Evolutionary conservation across 1,284 basidiomycete genomes (phyloP), one percentile per base, ranked within the genome.

Genomic region (Moesziomyces sp.): DNA sequence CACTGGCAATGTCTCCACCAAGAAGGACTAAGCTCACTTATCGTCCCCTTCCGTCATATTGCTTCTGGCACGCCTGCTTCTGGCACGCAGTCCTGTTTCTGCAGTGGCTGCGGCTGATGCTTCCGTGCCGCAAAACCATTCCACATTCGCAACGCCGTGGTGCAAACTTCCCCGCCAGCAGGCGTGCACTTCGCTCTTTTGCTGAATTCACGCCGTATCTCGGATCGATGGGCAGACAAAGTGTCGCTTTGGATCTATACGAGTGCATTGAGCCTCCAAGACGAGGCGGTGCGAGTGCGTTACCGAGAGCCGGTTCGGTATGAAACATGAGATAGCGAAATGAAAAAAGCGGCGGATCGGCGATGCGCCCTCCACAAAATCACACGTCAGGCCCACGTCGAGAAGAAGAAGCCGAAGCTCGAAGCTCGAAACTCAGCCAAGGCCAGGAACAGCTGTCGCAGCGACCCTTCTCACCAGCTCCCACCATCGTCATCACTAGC

Each of bases 1-100:
- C 44, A 77, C 74, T 45, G 75, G 79, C 46, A 58, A 56, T 54
- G 64, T 63, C 26, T 78, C 76, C 19, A 72, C 71, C 63, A 83
- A 80, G 76, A 76, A 76, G 65, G 72, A 74, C 44, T 72, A 40
- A 58, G 23, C 34, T 30, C 5, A 16, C 18, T 14, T 16, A 16
- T 6, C 38, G 14, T 18, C 6, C 3, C 3, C 13, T 40, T 5
- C 14, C 16, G 7, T 16, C 16, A 8, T 4, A 18, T 2, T 18
- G 11, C 38, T 18, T 14, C 16, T 18, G 38, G 14, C 38, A 40
- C 38, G 6, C 38, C 38, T 18, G 38, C 38, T 7, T 16, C 8
- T 40, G 1, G 16, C 16, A 18, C 7, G 38, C 38, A 40, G 38
- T 40, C 18, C 10, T 28, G 5, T 28, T 28, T 0, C 3, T 6